Evolutionary conservation across 163 green algal species (phyloP).

Genomic region (Trebouxia gelatinosa): DNA sequence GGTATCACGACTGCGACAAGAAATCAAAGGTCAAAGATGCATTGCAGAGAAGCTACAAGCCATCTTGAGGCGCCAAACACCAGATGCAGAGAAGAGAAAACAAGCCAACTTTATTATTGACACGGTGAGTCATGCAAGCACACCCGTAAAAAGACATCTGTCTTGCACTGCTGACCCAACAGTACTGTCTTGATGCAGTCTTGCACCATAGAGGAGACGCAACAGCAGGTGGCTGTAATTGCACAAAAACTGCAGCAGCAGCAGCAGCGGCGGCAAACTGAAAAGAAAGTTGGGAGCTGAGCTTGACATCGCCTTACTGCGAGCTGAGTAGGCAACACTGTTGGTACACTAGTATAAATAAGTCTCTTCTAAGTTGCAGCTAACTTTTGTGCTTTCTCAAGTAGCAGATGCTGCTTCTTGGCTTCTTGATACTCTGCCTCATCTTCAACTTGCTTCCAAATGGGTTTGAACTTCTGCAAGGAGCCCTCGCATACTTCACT

Average conservation of each 20-base stretch:
- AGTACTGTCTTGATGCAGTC: neutral
- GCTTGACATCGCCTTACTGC: too few species aligned
- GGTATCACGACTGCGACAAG: too few species aligned
- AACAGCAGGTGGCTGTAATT: constrained; percentile 4
- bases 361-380: neutral
- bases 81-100: constrained; percentile 44
- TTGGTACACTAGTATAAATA: too few species aligned
- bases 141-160: too few species aligned
- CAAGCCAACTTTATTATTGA: constrained; percentile 50
- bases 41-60: constrained; percentile 38
- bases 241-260: neutral
- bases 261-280: neutral
- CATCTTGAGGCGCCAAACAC: constrained; percentile 42
- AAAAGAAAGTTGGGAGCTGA: too few species aligned
- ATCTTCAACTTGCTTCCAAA: constrained; percentile 18
- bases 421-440: constrained; percentile 5
- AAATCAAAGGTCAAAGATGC: too few species aligned
- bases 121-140: constrained; percentile 25
- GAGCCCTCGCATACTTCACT: neutral
- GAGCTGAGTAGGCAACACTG: too few species aligned
- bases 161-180: too few species aligned
- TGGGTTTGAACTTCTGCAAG: constrained; percentile 6
- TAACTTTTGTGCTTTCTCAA: constrained; percentile 16
- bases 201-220: neutral
- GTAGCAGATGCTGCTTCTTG: neutral